These are phyloP conservation scores for Apiosordaria backusii DNA, from an alignment of 495 filamentous ascomycete genomes.

Conservation along the genomic window DNA sequence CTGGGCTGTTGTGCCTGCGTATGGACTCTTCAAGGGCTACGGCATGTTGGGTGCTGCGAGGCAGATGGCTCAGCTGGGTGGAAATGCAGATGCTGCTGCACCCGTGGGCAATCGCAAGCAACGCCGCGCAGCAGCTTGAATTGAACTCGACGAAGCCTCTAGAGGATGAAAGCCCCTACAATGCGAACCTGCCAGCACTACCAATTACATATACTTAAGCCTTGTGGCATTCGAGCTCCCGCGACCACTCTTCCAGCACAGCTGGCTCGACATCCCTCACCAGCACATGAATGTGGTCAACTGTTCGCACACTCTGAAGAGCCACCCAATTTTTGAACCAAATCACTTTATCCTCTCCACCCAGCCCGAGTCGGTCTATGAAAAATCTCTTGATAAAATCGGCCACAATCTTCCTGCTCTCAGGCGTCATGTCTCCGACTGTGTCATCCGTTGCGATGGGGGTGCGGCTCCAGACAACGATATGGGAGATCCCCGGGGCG, in stretches of 20 bases:
- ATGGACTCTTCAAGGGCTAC: slow-evolving; percentile 66
- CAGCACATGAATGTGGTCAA: slow-evolving; percentile 67
- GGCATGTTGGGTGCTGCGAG: slow-evolving; percentile 62
- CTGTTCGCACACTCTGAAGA: slow-evolving; percentile 77
- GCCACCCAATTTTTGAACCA: slow-evolving; percentile 95
- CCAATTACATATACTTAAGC: slow-evolving; percentile 2
- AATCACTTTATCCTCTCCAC: slow-evolving; percentile 57
- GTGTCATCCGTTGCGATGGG: slow-evolving; percentile 53
- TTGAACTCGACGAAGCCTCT: slow-evolving; percentile 6
- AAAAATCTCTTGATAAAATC: slow-evolving; percentile 68
- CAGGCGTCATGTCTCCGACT: slow-evolving; percentile 68
- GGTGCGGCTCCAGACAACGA: slow-evolving; percentile 64
- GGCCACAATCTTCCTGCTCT: slow-evolving; percentile 58
- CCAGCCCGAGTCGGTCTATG: slow-evolving; percentile 51
- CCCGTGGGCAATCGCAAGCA: slow-evolving; percentile 50
- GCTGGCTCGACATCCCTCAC: slow-evolving; percentile 59
- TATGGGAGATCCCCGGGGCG: slow-evolving; percentile 63
- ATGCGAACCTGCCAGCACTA: slow-evolving; percentile 10
- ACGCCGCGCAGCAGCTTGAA: slow-evolving; percentile 36
- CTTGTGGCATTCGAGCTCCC: slow-evolving; percentile 36
- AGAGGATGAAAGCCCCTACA: too few species aligned
- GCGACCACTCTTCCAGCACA: slow-evolving; percentile 60
- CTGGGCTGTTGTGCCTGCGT: slow-evolving; percentile 65
- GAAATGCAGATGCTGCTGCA: slow-evolving; percentile 31
- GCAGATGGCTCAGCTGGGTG: slow-evolving; percentile 57